Conservation (phyloP, 306 rosid species). For the Cucurbita argyrosperma region DNA sequence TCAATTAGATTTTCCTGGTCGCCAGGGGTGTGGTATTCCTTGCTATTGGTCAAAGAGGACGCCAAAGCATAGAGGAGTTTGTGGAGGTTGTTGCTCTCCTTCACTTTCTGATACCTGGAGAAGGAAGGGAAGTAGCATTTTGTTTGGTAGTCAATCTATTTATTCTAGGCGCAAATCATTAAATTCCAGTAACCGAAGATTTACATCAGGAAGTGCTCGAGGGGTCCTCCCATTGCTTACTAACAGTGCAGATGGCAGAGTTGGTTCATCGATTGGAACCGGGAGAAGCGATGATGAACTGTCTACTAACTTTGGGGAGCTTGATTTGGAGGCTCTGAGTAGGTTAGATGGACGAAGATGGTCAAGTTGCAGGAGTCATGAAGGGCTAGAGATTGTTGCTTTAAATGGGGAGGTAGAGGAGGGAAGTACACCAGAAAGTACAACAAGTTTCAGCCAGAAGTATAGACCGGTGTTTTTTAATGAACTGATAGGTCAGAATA, state of each 20-base stretch:
- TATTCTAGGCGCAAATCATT: conserved; percentile 38
- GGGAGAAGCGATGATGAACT: conserved; percentile 89
- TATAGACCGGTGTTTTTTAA: conserved; percentile 69
- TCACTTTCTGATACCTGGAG: conserved; percentile 70
- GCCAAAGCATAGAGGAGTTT: conserved; percentile 42
- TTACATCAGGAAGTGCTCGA: conserved; percentile 46
- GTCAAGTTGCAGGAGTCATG: conserved; percentile 95
- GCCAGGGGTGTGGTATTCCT: conserved; percentile 92
- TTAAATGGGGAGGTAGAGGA: conserved; percentile 59
- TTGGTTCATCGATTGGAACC: conserved; percentile 68
- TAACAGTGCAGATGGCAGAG: conserved; percentile 44
- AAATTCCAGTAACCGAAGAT: conserved; percentile 38
- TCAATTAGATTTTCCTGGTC: conserved; percentile 54
- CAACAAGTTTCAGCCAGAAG: conserved; percentile 59
- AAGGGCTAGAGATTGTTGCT: conserved; percentile 75
- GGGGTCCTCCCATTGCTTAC: conserved; percentile 77
- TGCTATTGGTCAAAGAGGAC: conserved; percentile 89
- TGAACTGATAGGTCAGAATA: conserved; percentile 84
- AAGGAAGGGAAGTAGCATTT: conserved; percentile 69
- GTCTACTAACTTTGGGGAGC: conserved; percentile 82
- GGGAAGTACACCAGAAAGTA: conserved; percentile 56
- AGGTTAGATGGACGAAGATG: conserved; percentile 92
- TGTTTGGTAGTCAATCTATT: conserved; percentile 58
- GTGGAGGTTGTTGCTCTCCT: conserved; percentile 79
- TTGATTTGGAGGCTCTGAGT: conserved; percentile 95